These are phyloP conservation scores for Exophiala oligosperma DNA, from an alignment of 2,329 filamentous ascomycete species.

Conservation along the genomic window DNA sequence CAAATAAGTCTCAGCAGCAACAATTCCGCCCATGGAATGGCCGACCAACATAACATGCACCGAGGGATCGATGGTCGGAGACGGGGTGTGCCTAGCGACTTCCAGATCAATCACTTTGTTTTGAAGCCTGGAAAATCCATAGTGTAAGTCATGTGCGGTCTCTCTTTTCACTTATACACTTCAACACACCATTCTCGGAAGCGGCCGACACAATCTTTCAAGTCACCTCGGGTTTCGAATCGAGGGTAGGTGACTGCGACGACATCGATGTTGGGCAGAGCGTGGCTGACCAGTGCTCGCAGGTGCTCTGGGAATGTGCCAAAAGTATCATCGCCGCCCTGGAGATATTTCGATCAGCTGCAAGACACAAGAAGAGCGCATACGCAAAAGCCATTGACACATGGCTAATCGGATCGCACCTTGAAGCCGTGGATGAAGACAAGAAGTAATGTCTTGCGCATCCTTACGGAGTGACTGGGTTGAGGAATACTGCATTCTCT, in stretches of 20 bases:
- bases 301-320: conserved; percentile 47
- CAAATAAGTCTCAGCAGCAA: conserved; percentile 84
- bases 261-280: conserved; percentile 44
- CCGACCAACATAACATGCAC: conserved; percentile 80
- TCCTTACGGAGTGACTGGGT: conserved; percentile 30
- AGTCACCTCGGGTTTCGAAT: conserved; percentile 51
- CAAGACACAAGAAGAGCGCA: not conserved
- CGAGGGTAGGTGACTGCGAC: conserved; percentile 47
- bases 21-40: conserved; percentile 91
- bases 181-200: conserved; percentile 49
- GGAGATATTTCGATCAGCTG: conserved; percentile 3
- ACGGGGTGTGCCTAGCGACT: conserved; percentile 75
- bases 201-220: conserved; percentile 45
- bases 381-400: not conserved
- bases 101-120: conserved; percentile 94
- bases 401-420: conserved; percentile 32
- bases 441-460: conserved; percentile 48
- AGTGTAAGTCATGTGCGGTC: not conserved
- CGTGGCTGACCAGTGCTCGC: conserved; percentile 41
- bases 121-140: conserved; percentile 63
- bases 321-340: conserved; percentile 53
- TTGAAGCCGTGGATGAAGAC: conserved; percentile 53
- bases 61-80: conserved; percentile 81
- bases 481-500: conserved; percentile 20
- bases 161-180: not conserved